Base-by-base conservation (phyloP, 768 basidiomycete genomes). In the Cubamyces sp. region DNA sequence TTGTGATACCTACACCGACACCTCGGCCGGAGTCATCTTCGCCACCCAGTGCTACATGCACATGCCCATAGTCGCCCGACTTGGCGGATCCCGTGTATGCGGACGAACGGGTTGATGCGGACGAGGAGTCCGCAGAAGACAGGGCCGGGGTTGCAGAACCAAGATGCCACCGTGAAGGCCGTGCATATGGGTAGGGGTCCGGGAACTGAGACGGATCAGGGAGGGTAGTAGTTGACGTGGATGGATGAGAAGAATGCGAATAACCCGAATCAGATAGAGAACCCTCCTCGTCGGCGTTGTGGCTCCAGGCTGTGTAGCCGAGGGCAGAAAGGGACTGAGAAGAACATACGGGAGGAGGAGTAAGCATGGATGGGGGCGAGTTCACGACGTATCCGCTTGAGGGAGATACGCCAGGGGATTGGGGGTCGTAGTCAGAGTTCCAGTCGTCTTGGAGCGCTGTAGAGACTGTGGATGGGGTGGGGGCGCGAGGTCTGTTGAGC, bases 81-180 rank as follows among this genome's bases (percentile, higher is more conserved):
- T 87, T 88, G 57, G 87, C 87, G 19, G 85, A 84, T 74, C 82
- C 87, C 23, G 89, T 88, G 70, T 91, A 91, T 5, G 90, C 89
- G 4, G 89, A 90, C 8, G 91, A 91, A 52, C 90, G 82, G 7
- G 88, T 84, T 5, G 90, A 91, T 1, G 82, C 80, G 34, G 87
- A 85, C 25, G 88, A 87, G 0, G 92, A 89, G 47, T 84, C 84
- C 43, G 83, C 82, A 4, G 88, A 88, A 3, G 89, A 91, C 56
- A 90, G 84, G 16, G 86, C 79, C 3, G 87, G 87, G 12, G 81
- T 76, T 5, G 71, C 66, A 41, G 75, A 76, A 62, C 78, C 75
- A n/a, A 80, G 76, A 56, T 78, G 77, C 67, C 75, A 76, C 53
- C 79, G 84, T 6, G 77, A 83, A 11, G 79, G 75, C 39, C 63